Evolutionary conservation across 306 rosid species (phyloP).

Genomic region (Ammopiptanthus mongolicus): DNA sequence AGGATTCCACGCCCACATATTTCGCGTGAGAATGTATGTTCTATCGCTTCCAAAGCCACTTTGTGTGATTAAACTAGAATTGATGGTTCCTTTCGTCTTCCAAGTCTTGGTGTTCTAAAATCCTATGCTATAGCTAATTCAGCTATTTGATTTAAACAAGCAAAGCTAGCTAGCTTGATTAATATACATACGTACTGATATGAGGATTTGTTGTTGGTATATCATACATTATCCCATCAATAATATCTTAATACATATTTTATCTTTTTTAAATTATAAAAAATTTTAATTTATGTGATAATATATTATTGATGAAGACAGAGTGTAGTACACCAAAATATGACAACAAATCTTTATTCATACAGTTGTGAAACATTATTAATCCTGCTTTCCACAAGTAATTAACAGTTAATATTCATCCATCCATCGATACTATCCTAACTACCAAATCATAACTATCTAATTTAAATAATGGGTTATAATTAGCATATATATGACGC

Average conservation of each 20-base stretch:
- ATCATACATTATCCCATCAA: no score
- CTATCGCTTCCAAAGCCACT: slow-evolving; percentile 25
- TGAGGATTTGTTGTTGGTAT: no score
- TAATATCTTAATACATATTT: no score
- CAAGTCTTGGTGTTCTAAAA: background rate
- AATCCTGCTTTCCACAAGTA: background rate
- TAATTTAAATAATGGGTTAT: background rate
- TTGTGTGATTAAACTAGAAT: slow-evolving; percentile 22
- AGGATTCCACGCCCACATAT: slow-evolving; percentile 41
- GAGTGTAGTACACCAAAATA: no score
- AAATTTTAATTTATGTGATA: no score
- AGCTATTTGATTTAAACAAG: no score
- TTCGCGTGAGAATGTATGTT: slow-evolving; percentile 29
- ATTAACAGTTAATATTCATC: background rate
- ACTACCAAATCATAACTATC: background rate
- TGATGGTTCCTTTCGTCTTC: slow-evolving; percentile 17
- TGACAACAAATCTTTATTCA: no score
- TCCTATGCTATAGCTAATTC: background rate
- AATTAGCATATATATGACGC: background rate
- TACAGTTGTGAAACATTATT: background rate
- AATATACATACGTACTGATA: no score
- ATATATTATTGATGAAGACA: no score
- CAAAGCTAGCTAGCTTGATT: background rate
- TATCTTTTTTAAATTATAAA: no score
- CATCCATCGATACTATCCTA: background rate